Evolutionary conservation across 306 rosid species (phyloP).

Genomic region (Ochetophila trinervis): DNA sequence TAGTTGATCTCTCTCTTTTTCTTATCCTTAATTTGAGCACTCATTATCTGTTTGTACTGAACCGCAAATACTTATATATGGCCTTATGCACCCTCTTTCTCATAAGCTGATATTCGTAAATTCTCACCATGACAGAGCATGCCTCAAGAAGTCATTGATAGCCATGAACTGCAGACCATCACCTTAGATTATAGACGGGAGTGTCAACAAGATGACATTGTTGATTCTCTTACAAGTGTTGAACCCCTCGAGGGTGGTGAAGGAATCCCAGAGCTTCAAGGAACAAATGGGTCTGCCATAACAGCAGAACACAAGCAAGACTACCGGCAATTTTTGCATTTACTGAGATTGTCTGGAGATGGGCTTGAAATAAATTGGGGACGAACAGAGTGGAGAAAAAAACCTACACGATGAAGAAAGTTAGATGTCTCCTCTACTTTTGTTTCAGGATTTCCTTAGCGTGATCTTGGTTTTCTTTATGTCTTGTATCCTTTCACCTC

Average conservation of each 20-base stretch:
- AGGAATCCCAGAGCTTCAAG: conserved; percentile 35
- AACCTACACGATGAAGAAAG: conserved; percentile 54
- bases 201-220: conserved; percentile 73
- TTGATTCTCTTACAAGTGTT: conserved; percentile 73
- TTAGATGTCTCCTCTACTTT: conserved; percentile 5
- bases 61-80: background rate
- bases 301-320: conserved; percentile 33
- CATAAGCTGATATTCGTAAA: conserved; percentile 18
- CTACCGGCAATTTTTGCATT: conserved; percentile 65
- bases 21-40: background rate
- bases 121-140: conserved; percentile 55
- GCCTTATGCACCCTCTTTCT: background rate
- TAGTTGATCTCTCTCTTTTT: conserved; percentile 21
- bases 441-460: background rate
- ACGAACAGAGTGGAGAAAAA: conserved; percentile 88
- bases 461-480: conserved; percentile 2
- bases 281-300: conserved; percentile 54
- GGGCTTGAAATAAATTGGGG: conserved; percentile 89
- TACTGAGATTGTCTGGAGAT: conserved; percentile 62
- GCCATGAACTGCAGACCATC: conserved; percentile 74
- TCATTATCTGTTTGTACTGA: too few species aligned
- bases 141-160: conserved; percentile 88
- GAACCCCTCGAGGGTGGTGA: conserved; percentile 43
- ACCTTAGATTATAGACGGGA: conserved; percentile 95
- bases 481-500: background rate